Conservation (phyloP, 495 filamentous ascomycete species). For the Aspergillus leporis region DNA sequence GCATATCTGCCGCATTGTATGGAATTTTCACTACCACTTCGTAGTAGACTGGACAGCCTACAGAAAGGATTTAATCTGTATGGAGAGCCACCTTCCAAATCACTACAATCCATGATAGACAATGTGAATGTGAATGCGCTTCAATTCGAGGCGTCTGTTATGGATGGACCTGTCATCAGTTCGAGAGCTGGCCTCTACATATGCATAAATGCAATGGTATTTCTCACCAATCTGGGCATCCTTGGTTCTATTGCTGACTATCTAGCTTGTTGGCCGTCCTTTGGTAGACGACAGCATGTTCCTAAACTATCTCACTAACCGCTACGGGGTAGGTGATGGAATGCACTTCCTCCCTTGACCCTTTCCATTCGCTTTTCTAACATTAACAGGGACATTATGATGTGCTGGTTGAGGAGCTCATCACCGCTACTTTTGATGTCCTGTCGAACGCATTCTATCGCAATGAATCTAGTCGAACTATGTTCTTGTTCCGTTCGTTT, state of each 20-base stretch:
- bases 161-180: slow-evolving; percentile 67
- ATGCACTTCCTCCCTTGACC: not conserved
- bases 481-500: slow-evolving; percentile 84
- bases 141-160: slow-evolving; percentile 55
- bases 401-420: slow-evolving; percentile 73
- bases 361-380: not conserved
- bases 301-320: slow-evolving; percentile 74
- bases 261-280: slow-evolving; percentile 76
- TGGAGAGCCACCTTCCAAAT: slow-evolving; percentile 36
- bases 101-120: slow-evolving; percentile 40
- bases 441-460: slow-evolving; percentile 83
- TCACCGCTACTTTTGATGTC: slow-evolving; percentile 85
- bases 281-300: slow-evolving; percentile 78
- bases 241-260: slow-evolving; percentile 32
- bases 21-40: slow-evolving; percentile 40
- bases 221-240: not conserved
- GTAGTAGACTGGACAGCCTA: slow-evolving; percentile 42
- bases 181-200: slow-evolving; percentile 90
- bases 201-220: slow-evolving; percentile 84
- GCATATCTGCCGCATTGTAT: slow-evolving; percentile 45
- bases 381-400: slow-evolving; percentile 65
- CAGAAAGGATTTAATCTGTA: slow-evolving; percentile 50
- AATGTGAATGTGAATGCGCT: slow-evolving; percentile 47
- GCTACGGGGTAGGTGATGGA: slow-evolving; percentile 64
- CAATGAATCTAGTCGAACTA: slow-evolving; percentile 67